phyloP scores from a whole-genome alignment of 1,284 basidiomycete genomes.

The Leccinum angustisporum region DNA sequence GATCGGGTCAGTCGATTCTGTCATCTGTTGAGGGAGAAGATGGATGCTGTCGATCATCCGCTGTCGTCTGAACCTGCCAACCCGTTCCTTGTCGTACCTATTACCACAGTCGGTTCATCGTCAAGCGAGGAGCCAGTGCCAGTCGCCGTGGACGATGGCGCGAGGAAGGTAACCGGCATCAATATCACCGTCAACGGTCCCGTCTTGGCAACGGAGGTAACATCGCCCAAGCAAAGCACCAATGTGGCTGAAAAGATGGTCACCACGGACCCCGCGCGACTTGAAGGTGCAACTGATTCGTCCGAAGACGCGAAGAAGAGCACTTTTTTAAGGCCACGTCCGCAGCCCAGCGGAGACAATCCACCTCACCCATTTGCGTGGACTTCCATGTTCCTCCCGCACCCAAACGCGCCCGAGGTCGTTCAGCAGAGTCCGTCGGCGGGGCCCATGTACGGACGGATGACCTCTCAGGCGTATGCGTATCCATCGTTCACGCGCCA shows the following conservation, averaged over 20 bases:
- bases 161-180: constrained; percentile 5
- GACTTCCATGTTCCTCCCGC: constrained; percentile 63
- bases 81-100: neutral
- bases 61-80: neutral
- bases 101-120: neutral
- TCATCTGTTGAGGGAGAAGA: constrained; percentile 28
- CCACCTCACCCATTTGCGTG: constrained; percentile 36
- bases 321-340: constrained; percentile 29
- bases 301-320: constrained; percentile 16
- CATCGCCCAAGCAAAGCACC: constrained; percentile 6
- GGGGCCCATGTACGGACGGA: constrained; percentile 63
- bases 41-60: constrained; percentile 37
- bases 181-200: constrained; percentile 8
- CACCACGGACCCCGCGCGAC: constrained; percentile 8
- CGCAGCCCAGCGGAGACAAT: constrained; percentile 12
- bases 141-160: constrained; percentile 31
- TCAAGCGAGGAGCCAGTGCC: neutral
- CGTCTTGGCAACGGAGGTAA: constrained; percentile 12
- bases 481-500: constrained; percentile 5
- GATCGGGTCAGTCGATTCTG: constrained; percentile 18
- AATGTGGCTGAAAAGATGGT: constrained; percentile 4
- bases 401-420: constrained; percentile 68
- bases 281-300: neutral
- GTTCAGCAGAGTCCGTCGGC: constrained; percentile 29
- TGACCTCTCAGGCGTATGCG: constrained; percentile 22